phyloP scores from a whole-genome alignment of 495 filamentous ascomycete genomes.

The Penicillium cosmopolitanum region DNA sequence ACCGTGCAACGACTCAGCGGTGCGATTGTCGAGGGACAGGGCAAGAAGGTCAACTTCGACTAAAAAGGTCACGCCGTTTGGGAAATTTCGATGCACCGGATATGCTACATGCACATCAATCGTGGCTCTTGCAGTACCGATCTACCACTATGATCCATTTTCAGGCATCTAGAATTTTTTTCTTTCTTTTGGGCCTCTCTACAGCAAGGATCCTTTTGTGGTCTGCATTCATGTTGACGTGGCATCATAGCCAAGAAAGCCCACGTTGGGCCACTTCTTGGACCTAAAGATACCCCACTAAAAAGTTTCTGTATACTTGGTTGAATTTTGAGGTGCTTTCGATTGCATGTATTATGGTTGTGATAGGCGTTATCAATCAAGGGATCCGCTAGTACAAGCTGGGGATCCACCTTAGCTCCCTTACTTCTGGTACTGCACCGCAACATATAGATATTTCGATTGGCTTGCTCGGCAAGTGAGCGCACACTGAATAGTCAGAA shows the following conservation, averaged over 20 bases:
- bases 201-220: slow-evolving; percentile 16
- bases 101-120: slow-evolving; percentile 1
- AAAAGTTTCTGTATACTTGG: slow-evolving; percentile 2
- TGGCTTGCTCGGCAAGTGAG: background rate
- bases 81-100: background rate
- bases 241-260: slow-evolving; percentile 9
- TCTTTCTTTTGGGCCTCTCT: slow-evolving; percentile 13
- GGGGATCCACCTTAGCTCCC: slow-evolving; percentile 15
- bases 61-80: slow-evolving; percentile 31
- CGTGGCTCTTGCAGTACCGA: slow-evolving; percentile 2
- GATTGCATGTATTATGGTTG: background rate
- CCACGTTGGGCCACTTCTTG: slow-evolving; percentile 5
- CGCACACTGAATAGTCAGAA: slow-evolving; percentile 7
- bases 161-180: slow-evolving; percentile 16
- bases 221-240: slow-evolving; percentile 24
- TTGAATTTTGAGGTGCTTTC: background rate
- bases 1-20: slow-evolving; percentile 66
- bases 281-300: slow-evolving; percentile 15
- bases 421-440: slow-evolving; percentile 8
- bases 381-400: slow-evolving; percentile 12
- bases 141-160: slow-evolving; percentile 15
- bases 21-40: slow-evolving; percentile 76
- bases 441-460: background rate
- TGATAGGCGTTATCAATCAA: slow-evolving; percentile 26
- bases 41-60: slow-evolving; percentile 85